These are phyloP conservation scores for Metschnikowia gruessii DNA, from an alignment of 805 yeast genomes.

Conservation along the genomic window DNA sequence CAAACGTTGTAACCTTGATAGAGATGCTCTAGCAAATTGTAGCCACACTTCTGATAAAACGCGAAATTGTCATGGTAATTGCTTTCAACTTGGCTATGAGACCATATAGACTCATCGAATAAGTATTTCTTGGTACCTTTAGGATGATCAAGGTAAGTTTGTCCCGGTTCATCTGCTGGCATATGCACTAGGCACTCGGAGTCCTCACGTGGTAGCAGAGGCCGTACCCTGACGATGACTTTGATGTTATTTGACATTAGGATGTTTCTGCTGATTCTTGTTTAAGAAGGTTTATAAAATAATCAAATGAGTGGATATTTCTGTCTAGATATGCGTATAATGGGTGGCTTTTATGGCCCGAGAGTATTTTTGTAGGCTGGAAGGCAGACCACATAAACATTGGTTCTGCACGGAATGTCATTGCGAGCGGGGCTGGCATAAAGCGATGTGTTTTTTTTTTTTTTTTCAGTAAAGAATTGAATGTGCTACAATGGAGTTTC, in stretches of 20 bases:
- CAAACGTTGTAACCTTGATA: constrained; percentile 44
- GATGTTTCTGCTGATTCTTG: not conserved
- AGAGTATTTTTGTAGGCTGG: not conserved
- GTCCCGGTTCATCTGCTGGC: constrained; percentile 26
- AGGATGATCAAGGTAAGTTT: constrained; percentile 23
- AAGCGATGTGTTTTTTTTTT: too few species aligned
- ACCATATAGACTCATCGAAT: constrained; percentile 55
- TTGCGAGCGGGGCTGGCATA: not conserved
- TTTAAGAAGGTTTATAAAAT: not conserved
- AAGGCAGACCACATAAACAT: constrained; percentile 6
- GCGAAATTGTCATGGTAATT: constrained; percentile 46
- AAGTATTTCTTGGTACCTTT: constrained; percentile 37
- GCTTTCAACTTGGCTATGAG: constrained; percentile 33
- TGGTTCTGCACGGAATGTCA: constrained; percentile 1
- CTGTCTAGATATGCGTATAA: not conserved
- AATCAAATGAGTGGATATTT: not conserved
- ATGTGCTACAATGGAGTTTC: too few species aligned
- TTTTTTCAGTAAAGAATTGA: too few species aligned
- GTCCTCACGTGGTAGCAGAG: constrained; percentile 35
- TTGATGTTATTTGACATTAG: constrained; percentile 31
- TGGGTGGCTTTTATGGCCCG: not conserved
- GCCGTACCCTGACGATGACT: constrained; percentile 54
- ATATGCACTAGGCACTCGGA: constrained; percentile 28
- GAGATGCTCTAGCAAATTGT: constrained; percentile 55
- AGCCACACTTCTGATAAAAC: constrained; percentile 55